These are phyloP conservation scores for Pseudogymnoascus sp. DNA, from an alignment of 2,329 filamentous ascomycete genomes.

Conservation along the genomic window DNA sequence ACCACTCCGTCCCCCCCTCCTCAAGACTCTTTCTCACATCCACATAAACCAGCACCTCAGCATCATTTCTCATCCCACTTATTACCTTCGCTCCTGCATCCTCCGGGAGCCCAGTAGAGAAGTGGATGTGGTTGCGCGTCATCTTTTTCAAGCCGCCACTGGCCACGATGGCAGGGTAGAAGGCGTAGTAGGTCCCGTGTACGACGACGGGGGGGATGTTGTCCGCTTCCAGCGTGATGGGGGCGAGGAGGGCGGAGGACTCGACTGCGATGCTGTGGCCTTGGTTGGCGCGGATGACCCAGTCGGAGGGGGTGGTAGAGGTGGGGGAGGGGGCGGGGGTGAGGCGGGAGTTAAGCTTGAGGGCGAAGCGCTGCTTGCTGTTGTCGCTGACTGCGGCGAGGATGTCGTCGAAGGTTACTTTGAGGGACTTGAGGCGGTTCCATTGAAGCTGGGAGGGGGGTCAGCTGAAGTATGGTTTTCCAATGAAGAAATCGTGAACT, in stretches of 20 bases:
- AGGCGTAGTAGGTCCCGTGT: constrained; percentile 81
- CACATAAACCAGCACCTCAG: constrained; percentile 70
- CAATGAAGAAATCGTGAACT: background rate
- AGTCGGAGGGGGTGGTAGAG: constrained; percentile 38
- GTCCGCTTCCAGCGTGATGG: constrained; percentile 50
- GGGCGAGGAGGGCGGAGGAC: constrained; percentile 60
- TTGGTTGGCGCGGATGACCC: constrained; percentile 90
- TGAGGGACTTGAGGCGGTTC: constrained; percentile 51
- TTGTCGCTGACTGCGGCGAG: constrained; percentile 60
- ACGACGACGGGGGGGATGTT: constrained; percentile 62
- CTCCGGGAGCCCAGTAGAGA: constrained; percentile 62
- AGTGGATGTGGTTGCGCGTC: constrained; percentile 84
- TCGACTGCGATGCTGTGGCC: constrained; percentile 75
- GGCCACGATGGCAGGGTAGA: constrained; percentile 67
- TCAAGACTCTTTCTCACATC: constrained; percentile 60
- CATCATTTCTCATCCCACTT: constrained; percentile 71
- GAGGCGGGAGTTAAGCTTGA: constrained; percentile 49
- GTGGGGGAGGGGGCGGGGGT: constrained; percentile 18
- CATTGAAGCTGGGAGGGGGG: constrained; percentile 24
- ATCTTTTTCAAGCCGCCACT: constrained; percentile 73
- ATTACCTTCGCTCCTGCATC: constrained; percentile 42
- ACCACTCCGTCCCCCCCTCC: constrained; percentile 58
- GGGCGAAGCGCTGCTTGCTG: constrained; percentile 84
- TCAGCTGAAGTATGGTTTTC: background rate
- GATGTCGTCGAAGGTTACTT: constrained; percentile 70